phyloP scores from a whole-genome alignment of 768 basidiomycete genomes.

The Suillus tomentosus region DNA sequence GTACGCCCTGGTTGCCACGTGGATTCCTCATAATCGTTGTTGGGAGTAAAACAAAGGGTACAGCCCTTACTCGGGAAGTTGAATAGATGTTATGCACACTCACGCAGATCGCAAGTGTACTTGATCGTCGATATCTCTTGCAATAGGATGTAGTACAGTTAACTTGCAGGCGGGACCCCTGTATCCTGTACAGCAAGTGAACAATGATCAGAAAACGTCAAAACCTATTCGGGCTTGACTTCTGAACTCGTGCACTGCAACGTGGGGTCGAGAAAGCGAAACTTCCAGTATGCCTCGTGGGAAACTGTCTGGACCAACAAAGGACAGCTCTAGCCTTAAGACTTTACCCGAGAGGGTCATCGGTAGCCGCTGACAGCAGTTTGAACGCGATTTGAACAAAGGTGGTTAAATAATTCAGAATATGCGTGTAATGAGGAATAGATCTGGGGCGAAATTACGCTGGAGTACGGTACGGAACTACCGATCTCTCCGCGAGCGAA shows the following conservation, averaged over 20 bases:
- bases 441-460: not conserved
- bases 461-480: slow-evolving; percentile 16
- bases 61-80: not conserved
- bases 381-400: slow-evolving; percentile 2
- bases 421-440: not conserved
- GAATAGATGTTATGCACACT: not conserved
- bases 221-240: not conserved
- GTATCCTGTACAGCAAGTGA: not conserved
- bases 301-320: slow-evolving; percentile 4
- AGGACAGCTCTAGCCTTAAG: not conserved
- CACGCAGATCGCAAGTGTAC: not conserved
- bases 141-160: not conserved
- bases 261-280: not conserved
- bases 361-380: not conserved
- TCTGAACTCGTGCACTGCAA: slow-evolving; percentile 5
- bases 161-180: not conserved
- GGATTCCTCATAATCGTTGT: slow-evolving; percentile 14
- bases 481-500: slow-evolving; percentile 60
- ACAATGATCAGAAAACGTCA: slow-evolving; percentile 1
- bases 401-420: slow-evolving; percentile 1
- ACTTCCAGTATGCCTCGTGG: slow-evolving; percentile 2
- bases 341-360: slow-evolving; percentile 1
- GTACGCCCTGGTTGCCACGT: slow-evolving; percentile 22
- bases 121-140: not conserved
- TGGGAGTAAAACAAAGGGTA: slow-evolving; percentile 2